Evolutionary conservation across 495 filamentous ascomycete genomes (phyloP).

Genomic region (Coniosporium apollinis): DNA sequence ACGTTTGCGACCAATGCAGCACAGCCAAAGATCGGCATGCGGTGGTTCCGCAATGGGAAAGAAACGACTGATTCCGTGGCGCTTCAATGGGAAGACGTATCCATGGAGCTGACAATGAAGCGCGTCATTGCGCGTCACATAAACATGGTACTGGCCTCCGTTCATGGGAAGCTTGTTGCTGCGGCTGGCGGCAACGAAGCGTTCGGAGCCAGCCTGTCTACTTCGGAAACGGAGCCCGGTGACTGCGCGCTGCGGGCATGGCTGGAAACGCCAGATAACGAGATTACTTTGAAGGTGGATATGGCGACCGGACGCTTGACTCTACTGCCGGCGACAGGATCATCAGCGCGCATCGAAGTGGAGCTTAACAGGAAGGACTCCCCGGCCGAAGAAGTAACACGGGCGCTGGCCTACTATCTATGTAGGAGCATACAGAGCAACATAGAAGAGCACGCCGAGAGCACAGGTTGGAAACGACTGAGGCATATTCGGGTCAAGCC

Average conservation of each 20-base stretch:
- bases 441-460: conserved; percentile 13
- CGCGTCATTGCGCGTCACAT: conserved; percentile 60
- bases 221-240: conserved; percentile 39
- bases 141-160: conserved; percentile 42
- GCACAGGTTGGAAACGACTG: conserved; percentile 15
- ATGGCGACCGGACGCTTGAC: conserved; percentile 10
- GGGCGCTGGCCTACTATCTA: conserved; percentile 8
- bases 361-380: conserved; percentile 12
- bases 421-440: conserved; percentile 9
- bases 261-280: conserved; percentile 3
- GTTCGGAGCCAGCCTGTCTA: conserved; percentile 35
- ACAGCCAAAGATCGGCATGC: conserved; percentile 41
- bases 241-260: conserved; percentile 4
- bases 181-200: conserved; percentile 29
- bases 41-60: conserved; percentile 73
- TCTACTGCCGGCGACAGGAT: conserved; percentile 6
- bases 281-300: conserved; percentile 7
- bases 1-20: conserved; percentile 13
- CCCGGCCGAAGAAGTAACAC: conserved; percentile 4
- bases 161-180: conserved; percentile 37
- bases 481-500: conserved; percentile 3
- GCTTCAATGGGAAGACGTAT: conserved; percentile 49
- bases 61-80: conserved; percentile 50
- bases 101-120: conserved; percentile 54
- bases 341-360: conserved; percentile 7